Evolutionary conservation across 768 basidiomycete species (phyloP).

Genomic region (Russula compacta): DNA sequence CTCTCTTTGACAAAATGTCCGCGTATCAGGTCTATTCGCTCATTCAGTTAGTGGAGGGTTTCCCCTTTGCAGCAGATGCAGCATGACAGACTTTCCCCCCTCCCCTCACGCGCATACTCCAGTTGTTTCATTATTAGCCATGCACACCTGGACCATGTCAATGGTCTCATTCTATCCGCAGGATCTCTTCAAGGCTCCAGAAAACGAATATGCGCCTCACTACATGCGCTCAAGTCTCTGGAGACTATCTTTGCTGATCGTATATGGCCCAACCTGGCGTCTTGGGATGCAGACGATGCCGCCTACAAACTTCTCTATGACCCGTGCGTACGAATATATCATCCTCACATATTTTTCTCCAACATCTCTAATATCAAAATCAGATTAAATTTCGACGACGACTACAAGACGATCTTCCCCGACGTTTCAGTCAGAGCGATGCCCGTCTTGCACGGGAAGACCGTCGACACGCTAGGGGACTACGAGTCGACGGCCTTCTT

Average conservation of each 20-base stretch:
- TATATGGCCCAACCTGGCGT: slow-evolving; percentile 80
- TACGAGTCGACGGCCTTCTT: slow-evolving; percentile 86
- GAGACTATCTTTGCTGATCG: slow-evolving; percentile 68
- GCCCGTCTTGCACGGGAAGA: slow-evolving; percentile 65
- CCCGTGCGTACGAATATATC: slow-evolving; percentile 36
- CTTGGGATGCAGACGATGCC: slow-evolving; percentile 57
- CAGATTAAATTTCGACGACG: slow-evolving; percentile 44
- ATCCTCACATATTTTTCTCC: background rate
- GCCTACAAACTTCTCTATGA: slow-evolving; percentile 53
- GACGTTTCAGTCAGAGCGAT: slow-evolving; percentile 57
- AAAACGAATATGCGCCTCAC: slow-evolving; percentile 54
- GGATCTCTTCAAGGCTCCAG: slow-evolving; percentile 58
- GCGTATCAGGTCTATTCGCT: slow-evolving; percentile 45
- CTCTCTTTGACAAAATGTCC: slow-evolving; percentile 40
- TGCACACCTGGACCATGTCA: slow-evolving; percentile 86
- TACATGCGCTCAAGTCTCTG: slow-evolving; percentile 56
- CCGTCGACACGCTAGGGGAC: slow-evolving; percentile 32
- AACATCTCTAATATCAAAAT: background rate
- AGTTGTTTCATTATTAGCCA: slow-evolving; percentile 85
- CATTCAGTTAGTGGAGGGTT: slow-evolving; percentile 33
- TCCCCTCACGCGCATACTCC: background rate
- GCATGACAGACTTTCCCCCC: background rate
- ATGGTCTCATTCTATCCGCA: slow-evolving; percentile 73
- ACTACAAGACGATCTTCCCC: slow-evolving; percentile 43
- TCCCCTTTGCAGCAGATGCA: background rate